Evolutionary conservation across 805 yeast species (phyloP).

Genomic region (Yarrowia bubula): DNA sequence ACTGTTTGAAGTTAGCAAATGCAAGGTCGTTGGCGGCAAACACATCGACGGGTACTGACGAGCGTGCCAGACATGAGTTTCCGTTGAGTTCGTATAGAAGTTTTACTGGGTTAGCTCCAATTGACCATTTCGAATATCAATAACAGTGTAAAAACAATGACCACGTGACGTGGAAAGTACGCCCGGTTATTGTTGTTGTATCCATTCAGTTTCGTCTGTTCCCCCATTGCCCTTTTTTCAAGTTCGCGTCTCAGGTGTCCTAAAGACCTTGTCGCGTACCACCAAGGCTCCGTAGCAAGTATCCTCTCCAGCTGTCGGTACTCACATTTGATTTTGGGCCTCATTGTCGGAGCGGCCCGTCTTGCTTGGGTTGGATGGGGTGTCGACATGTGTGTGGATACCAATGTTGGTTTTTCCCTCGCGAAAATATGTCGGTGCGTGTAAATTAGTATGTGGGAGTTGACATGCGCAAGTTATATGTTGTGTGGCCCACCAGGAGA

Average conservation of each 20-base stretch:
- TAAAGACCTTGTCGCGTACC: neutral
- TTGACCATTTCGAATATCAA: neutral
- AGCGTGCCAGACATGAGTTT: slow-evolving; percentile 12
- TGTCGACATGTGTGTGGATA: slow-evolving; percentile 4
- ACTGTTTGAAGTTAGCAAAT: slow-evolving; percentile 29
- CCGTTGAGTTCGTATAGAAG: slow-evolving; percentile 22
- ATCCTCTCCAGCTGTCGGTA: neutral
- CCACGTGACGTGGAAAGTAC: neutral
- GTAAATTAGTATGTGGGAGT: slow-evolving; percentile 22
- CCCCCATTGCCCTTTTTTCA: too few species aligned
- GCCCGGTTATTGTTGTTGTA: too few species aligned
- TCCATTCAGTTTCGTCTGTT: too few species aligned
- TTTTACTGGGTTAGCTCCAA: slow-evolving; percentile 14
- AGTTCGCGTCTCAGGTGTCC: too few species aligned
- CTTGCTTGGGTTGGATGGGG: slow-evolving; percentile 11
- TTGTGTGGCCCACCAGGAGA: slow-evolving; percentile 27
- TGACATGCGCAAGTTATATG: slow-evolving; percentile 18
- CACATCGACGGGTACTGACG: neutral
- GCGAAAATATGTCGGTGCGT: slow-evolving; percentile 12
- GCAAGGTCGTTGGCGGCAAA: slow-evolving; percentile 23
- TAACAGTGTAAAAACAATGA: neutral
- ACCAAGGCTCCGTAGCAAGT: neutral
- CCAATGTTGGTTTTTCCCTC: neutral
- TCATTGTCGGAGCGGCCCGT: slow-evolving; percentile 6
- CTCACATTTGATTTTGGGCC: slow-evolving; percentile 23